phyloP scores from a whole-genome alignment of 768 basidiomycete species.

The Suillus placidus region DNA sequence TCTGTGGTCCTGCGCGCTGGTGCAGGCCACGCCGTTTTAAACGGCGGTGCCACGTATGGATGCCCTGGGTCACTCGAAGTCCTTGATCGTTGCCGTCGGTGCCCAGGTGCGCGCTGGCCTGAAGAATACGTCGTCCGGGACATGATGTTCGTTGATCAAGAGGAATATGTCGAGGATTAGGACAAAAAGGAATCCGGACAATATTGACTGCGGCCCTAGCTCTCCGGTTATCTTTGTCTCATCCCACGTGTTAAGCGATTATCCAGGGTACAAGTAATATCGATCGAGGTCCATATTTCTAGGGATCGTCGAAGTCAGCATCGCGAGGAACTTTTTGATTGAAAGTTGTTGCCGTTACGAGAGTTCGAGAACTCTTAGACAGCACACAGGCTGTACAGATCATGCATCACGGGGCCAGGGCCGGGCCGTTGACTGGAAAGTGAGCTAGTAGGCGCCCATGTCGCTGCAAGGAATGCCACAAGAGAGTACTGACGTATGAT shows the following conservation, averaged over 20 bases:
- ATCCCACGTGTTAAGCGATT: background rate
- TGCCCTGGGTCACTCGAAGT: conserved; percentile 30
- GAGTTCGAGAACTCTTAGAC: background rate
- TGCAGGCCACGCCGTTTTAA: conserved; percentile 27
- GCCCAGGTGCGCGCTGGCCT: conserved; percentile 15
- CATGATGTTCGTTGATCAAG: background rate
- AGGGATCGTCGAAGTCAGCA: background rate
- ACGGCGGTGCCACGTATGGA: conserved; percentile 23
- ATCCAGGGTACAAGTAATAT: background rate
- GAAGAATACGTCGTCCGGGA: conserved; percentile 20
- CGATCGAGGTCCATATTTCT: background rate
- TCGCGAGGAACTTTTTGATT: background rate
- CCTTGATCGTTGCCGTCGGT: conserved; percentile 19
- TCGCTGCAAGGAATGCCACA: too few relatives aligned
- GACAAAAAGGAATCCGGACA: background rate
- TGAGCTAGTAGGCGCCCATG: too few relatives aligned
- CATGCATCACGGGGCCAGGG: background rate
- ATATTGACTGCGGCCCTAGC: background rate
- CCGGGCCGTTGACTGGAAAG: too few relatives aligned
- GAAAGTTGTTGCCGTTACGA: background rate
- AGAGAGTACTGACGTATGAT: too few relatives aligned
- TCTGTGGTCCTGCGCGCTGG: conserved; percentile 28
- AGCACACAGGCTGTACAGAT: background rate
- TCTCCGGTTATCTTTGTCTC: background rate
- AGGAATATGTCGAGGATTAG: background rate